A percentile compares a stretch with the other conserved stretches of the same genome.
Evolutionary conservation across 1,284 basidiomycete genomes (phyloP).

Genomic region (Ustilago hordei): DNA sequence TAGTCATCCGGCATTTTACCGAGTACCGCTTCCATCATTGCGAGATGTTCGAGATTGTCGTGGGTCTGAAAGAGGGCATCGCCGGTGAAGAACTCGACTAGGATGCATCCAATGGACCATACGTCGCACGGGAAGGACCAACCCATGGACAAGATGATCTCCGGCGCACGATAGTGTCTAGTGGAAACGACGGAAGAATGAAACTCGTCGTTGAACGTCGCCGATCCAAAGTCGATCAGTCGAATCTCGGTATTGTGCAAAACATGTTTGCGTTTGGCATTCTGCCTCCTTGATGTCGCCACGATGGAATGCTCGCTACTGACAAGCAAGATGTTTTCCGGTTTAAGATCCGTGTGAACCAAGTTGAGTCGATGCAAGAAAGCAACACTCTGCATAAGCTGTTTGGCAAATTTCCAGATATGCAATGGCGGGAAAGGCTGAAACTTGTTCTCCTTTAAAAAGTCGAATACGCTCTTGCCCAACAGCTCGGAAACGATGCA

Average conservation of each 20-base stretch:
- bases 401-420: conserved; percentile 94
- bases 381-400: conserved; percentile 90
- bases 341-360: conserved; percentile 98
- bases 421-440: conserved; percentile 94
- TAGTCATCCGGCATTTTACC: conserved; percentile 93
- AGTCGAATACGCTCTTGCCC: conserved; percentile 98
- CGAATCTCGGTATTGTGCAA: conserved; percentile 90
- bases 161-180: conserved; percentile 97
- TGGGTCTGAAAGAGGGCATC: conserved; percentile 98
- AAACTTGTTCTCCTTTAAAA: conserved; percentile 97
- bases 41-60: conserved; percentile 97
- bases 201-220: conserved; percentile 97
- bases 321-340: conserved; percentile 85
- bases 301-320: conserved; percentile 78
- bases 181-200: conserved; percentile 98
- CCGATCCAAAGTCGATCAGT: conserved; percentile 98
- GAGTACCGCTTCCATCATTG: conserved; percentile 99
- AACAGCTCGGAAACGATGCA: conserved; percentile 96
- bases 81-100: conserved; percentile 98
- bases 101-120: conserved; percentile 97
- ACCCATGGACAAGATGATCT: conserved; percentile 93
- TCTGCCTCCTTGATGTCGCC: conserved; percentile 53
- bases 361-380: conserved; percentile 92
- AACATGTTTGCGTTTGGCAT: conserved; percentile 71
- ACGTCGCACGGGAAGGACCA: conserved; percentile 99